Conservation (phyloP, 169 alveolate genomes). For the Eimeria falciformis region DNA sequence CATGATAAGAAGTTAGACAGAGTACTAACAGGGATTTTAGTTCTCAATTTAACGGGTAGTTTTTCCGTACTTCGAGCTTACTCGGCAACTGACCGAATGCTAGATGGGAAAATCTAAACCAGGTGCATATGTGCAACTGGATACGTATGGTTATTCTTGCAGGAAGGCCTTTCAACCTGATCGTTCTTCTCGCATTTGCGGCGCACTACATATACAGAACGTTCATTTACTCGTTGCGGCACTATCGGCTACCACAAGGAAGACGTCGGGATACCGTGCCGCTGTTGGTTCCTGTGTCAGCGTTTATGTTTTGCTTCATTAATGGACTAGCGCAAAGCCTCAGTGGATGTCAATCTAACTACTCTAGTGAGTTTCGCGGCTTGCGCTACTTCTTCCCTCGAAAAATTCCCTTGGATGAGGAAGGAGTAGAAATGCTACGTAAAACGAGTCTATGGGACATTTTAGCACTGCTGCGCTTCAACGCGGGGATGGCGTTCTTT, state of each 20-base stretch:
- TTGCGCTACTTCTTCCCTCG: background rate
- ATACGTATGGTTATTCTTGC: background rate
- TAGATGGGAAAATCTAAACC: too few relatives aligned
- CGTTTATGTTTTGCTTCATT: background rate
- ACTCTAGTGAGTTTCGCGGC: constrained; percentile 36
- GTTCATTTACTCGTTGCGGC: constrained; percentile 40
- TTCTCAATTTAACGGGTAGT: too few relatives aligned
- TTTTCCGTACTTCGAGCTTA: too few relatives aligned
- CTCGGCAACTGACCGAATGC: too few relatives aligned
- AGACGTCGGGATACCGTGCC: background rate
- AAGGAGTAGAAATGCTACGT: constrained; percentile 10
- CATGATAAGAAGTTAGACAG: too few relatives aligned
- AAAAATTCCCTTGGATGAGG: background rate
- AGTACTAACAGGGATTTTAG: too few relatives aligned
- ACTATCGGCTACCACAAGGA: background rate
- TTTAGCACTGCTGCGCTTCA: constrained; percentile 5
- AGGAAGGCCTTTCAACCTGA: constrained; percentile 9
- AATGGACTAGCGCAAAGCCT: constrained; percentile 50
- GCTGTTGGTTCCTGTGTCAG: background rate
- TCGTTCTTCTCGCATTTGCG: constrained; percentile 35
- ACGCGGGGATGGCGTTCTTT: background rate
- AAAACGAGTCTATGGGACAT: constrained; percentile 8
- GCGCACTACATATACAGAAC: constrained; percentile 28
- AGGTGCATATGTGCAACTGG: too few relatives aligned
- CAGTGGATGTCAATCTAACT: constrained; percentile 21